phyloP scores from a whole-genome alignment of 2,329 filamentous ascomycete species.

The Aspergillus pseudotamarii region DNA sequence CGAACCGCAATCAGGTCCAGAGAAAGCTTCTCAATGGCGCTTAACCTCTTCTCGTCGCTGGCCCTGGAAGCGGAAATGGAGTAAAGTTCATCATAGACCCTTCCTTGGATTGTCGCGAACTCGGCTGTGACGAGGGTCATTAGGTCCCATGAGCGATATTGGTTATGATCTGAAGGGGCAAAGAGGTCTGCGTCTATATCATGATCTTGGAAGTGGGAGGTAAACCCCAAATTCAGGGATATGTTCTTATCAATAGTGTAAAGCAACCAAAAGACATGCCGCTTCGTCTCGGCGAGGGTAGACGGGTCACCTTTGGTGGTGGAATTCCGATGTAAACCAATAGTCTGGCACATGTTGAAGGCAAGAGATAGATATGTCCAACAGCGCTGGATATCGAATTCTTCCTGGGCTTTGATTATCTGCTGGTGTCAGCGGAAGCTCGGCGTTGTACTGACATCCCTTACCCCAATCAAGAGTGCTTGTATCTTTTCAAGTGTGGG shows the following conservation, averaged over 20 bases:
- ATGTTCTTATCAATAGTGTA: constrained; percentile 32
- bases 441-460: neutral
- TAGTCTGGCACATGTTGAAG: constrained; percentile 28
- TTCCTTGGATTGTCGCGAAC: constrained; percentile 27
- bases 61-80: constrained; percentile 22
- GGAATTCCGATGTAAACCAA: constrained; percentile 23
- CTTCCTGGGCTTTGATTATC: constrained; percentile 31
- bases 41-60: constrained; percentile 16
- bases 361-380: constrained; percentile 30
- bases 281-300: constrained; percentile 23
- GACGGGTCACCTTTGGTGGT: constrained; percentile 20
- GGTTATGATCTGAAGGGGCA: constrained; percentile 20
- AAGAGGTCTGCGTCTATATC: constrained; percentile 29
- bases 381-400: constrained; percentile 27
- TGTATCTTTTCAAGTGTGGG: constrained; percentile 29
- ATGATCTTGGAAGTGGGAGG: constrained; percentile 31
- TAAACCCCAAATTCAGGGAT: constrained; percentile 27
- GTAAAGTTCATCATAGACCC: constrained; percentile 29
- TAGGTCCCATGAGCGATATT: constrained; percentile 26
- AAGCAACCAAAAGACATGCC: constrained; percentile 28
- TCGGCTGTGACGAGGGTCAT: constrained; percentile 26
- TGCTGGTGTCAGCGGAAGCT: constrained; percentile 11
- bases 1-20: constrained; percentile 26
- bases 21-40: constrained; percentile 25
- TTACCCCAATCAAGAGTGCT: constrained; percentile 25